A percentile compares a stretch with the other conserved stretches of the same genome.
These are phyloP conservation scores for Chlorella sp. DNA, from an alignment of 139 green algal species.

Conservation along the genomic window DNA sequence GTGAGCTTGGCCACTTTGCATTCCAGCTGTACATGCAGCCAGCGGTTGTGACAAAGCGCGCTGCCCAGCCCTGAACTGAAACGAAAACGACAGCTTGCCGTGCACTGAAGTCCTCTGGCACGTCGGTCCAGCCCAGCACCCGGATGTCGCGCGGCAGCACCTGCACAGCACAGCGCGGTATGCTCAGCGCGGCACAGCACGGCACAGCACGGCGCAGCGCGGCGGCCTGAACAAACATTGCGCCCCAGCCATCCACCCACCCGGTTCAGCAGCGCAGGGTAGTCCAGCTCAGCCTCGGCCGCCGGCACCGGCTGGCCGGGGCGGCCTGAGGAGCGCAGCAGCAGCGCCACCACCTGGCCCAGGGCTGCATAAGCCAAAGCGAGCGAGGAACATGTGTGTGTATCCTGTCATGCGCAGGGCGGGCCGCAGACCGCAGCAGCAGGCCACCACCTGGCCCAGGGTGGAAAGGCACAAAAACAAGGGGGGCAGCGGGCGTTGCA, in stretches of 20 bases:
- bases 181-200: conserved; percentile 19
- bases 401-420: neutral
- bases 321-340: conserved; percentile 66
- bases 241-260: no score
- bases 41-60: no score
- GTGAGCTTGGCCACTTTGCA: neutral
- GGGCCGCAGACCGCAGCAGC: neutral
- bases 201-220: no score
- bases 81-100: no score
- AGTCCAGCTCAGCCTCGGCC: conserved; percentile 81
- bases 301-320: conserved; percentile 27
- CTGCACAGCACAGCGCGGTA: neutral
- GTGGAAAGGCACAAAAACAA: neutral
- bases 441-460: neutral
- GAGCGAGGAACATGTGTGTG: neutral
- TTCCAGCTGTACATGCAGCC: neutral
- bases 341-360: conserved; percentile 83
- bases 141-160: conserved; percentile 69
- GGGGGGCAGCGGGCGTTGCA: no score
- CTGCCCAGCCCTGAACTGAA: neutral
- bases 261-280: conserved; percentile 77
- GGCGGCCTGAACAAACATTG: no score
- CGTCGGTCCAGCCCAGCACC: conserved; percentile 81
- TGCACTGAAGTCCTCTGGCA: conserved; percentile 78
- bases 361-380: conserved; percentile 44